Conservation (phyloP, 1,284 basidiomycete genomes). For the Inonotus obliquus region DNA sequence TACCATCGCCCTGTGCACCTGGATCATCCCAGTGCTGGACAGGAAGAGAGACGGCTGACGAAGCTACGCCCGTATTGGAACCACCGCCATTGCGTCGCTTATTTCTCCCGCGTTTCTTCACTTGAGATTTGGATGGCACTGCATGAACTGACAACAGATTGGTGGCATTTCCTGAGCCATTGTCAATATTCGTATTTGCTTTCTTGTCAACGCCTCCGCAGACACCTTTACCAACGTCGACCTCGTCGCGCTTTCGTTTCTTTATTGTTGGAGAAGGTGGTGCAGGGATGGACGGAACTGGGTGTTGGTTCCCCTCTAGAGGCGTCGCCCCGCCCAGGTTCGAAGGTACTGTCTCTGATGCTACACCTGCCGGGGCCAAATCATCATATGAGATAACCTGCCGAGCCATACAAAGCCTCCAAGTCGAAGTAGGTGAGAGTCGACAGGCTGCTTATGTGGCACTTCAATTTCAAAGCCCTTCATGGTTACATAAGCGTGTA, state of each 20-base stretch:
- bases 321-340: neutral
- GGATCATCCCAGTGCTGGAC: constrained; percentile 44
- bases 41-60: neutral
- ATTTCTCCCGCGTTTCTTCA: constrained; percentile 4
- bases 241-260: constrained; percentile 13
- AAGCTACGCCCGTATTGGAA: neutral
- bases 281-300: neutral
- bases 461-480: neutral
- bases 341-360: neutral
- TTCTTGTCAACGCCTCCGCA: neutral
- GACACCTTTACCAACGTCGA: neutral
- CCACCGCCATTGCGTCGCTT: neutral
- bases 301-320: neutral
- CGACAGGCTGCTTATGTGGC: too few relatives aligned
- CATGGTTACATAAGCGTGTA: too few relatives aligned
- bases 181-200: neutral
- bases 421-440: neutral
- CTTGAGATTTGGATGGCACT: constrained; percentile 8
- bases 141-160: neutral
- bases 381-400: constrained; percentile 18
- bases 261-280: constrained; percentile 4
- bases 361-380: neutral
- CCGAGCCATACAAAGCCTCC: constrained; percentile 6
- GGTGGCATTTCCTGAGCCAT: neutral
- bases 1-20: constrained; percentile 25